Percentiles rank a stretch among this genome's conserved stretches.
Conservation (phyloP, 495 filamentous ascomycete genomes). For the Copromyces sp. region DNA sequence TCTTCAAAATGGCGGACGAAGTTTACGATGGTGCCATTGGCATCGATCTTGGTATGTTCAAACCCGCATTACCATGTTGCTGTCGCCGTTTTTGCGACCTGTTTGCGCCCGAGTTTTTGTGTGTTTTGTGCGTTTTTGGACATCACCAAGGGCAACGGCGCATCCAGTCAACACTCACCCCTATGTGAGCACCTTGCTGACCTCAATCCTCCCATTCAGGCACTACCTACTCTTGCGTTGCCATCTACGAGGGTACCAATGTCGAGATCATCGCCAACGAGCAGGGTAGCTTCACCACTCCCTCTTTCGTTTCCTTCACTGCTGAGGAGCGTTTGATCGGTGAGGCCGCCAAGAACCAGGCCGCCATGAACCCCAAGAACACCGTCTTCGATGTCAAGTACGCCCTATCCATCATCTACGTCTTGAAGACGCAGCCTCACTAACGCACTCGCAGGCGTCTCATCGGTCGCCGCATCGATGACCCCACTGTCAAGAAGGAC, state of each 20-base stretch:
- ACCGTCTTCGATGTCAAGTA: slow-evolving; percentile 97
- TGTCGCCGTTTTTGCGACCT: not conserved
- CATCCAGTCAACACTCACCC: slow-evolving; percentile 2
- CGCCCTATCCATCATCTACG: not conserved
- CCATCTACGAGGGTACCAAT: slow-evolving; percentile 97
- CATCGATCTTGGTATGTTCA: slow-evolving; percentile 87
- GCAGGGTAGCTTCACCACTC: slow-evolving; percentile 97
- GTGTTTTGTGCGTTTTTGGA: not conserved
- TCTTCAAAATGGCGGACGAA: slow-evolving; percentile 66
- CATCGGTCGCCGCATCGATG: slow-evolving; percentile 88
- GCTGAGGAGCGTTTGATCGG: slow-evolving; percentile 96
- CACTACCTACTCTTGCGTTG: slow-evolving; percentile 99
- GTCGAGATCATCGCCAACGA: slow-evolving; percentile 99
- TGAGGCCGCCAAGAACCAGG: slow-evolving; percentile 99
- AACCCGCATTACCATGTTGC: not conserved
- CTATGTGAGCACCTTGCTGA: not conserved
- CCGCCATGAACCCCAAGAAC: slow-evolving; percentile 96
- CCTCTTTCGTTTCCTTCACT: slow-evolving; percentile 98
- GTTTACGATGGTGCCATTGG: slow-evolving; percentile 98
- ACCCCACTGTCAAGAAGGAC: slow-evolving; percentile 96
- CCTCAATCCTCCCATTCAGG: slow-evolving; percentile 38
- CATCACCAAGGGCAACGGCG: slow-evolving; percentile 1
- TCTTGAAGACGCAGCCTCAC: not conserved
- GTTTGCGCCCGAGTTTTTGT: not conserved
- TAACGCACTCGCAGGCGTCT: slow-evolving; percentile 54